Conservation (phyloP, 768 basidiomycete genomes). For the Leccinellum albellum region DNA sequence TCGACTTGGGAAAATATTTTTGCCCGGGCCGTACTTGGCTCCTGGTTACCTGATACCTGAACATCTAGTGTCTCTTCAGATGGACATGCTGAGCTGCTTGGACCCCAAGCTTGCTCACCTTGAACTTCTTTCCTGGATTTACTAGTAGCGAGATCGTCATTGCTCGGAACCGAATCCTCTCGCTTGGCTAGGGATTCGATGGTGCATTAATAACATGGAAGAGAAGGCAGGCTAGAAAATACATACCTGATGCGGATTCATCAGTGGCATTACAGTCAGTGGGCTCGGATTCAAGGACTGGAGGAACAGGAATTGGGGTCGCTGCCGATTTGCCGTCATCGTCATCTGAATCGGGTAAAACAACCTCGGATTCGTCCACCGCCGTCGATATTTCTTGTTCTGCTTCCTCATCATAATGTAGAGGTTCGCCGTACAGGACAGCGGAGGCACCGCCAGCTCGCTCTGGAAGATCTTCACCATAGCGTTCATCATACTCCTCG, state of each 20-base stretch:
- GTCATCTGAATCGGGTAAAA: slow-evolving; percentile 11
- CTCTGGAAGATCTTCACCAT: slow-evolving; percentile 34
- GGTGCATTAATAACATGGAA: neutral
- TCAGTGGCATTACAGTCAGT: neutral
- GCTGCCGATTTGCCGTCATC: slow-evolving; percentile 8
- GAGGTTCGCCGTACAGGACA: slow-evolving; percentile 16
- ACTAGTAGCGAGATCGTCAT: neutral
- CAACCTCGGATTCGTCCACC: slow-evolving; percentile 15
- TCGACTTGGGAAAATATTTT: slow-evolving; percentile 17
- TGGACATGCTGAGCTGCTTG: neutral
- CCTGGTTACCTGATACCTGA: slow-evolving; percentile 12
- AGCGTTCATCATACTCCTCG: slow-evolving; percentile 36
- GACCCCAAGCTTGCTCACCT: slow-evolving; percentile 8
- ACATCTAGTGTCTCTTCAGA: slow-evolving; percentile 7
- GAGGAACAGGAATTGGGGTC: slow-evolving; percentile 13
- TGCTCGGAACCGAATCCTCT: neutral
- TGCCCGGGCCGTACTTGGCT: slow-evolving; percentile 3
- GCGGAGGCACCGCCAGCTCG: slow-evolving; percentile 16
- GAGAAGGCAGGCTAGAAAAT: neutral
- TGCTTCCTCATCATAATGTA: slow-evolving; percentile 24
- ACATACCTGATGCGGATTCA: slow-evolving; percentile 10
- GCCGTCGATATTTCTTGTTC: slow-evolving; percentile 17
- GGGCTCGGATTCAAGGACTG: slow-evolving; percentile 8
- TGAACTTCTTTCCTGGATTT: slow-evolving; percentile 6
- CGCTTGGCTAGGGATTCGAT: slow-evolving; percentile 5